phyloP scores from a whole-genome alignment of 441 rosid species.

The Arabidopsis lyrata region DNA sequence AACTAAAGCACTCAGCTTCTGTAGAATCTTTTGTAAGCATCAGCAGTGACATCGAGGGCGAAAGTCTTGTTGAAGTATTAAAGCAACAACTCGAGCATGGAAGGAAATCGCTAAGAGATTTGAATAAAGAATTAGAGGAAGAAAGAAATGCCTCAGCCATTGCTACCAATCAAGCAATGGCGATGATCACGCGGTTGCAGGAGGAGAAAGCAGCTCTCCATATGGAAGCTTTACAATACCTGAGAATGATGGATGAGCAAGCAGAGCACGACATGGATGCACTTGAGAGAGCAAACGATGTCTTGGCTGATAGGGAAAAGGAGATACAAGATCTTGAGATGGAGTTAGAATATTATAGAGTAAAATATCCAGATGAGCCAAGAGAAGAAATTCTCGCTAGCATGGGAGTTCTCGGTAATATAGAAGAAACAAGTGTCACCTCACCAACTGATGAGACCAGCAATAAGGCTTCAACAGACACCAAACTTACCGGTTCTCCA shows the following conservation, averaged over 20 bases:
- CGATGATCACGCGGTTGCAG: constrained; percentile 72
- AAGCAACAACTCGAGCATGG: constrained; percentile 56
- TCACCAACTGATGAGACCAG: constrained; percentile 30
- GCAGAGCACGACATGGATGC: constrained; percentile 66
- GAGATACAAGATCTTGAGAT: constrained; percentile 69
- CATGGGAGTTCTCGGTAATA: constrained; percentile 39
- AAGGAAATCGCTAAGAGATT: constrained; percentile 45
- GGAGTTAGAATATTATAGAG: constrained; percentile 58
- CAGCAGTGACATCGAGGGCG: constrained; percentile 61
- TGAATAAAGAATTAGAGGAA: constrained; percentile 61
- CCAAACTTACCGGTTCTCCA: constrained; percentile 35
- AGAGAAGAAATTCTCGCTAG: constrained; percentile 36
- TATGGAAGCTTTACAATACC: constrained; percentile 71
- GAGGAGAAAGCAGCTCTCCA: constrained; percentile 72
- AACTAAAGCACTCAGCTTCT: constrained; percentile 43
- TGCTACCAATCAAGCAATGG: constrained; percentile 67
- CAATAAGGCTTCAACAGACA: constrained; percentile 24
- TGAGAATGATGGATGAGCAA: constrained; percentile 79
- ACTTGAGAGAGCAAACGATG: constrained; percentile 62
- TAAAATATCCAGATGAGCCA: constrained; percentile 51
- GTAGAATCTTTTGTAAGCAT: constrained; percentile 53
- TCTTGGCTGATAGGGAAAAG: constrained; percentile 64
- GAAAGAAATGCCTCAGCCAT: constrained; percentile 63
- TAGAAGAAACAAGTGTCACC: constrained; percentile 34
- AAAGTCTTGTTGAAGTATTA: constrained; percentile 49